Evolutionary conservation across 2,329 filamentous ascomycete genomes (phyloP), one percentile per base, ranked within the genome.

Genomic region (Aureobasidium sp.): DNA sequence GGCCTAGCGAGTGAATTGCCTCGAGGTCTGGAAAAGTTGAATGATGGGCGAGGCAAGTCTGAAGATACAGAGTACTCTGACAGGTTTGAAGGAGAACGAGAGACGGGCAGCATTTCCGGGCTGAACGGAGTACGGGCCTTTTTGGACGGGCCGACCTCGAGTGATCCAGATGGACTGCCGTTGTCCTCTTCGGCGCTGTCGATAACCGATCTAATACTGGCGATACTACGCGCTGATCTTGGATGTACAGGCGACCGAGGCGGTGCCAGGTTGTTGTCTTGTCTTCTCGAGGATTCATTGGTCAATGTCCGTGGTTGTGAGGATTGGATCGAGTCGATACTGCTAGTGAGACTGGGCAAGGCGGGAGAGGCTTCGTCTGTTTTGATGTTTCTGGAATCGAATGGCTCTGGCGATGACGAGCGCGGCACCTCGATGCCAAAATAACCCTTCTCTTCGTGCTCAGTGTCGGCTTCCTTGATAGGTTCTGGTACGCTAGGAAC

Each of bases 11-110:
- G 76, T 64, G 86, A 83, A 70, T 87, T 82, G 73, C 93, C 97
- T 64, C 96, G 77, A 0, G 94, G 94, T 47, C 94, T 84, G 0
- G 94, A 97, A 73, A 97, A 97, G 75, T 99, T 97, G 76, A 95
- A 93, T 0, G 89, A 85, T 0, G 91, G 89, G 17, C 87, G 84
- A 14, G 87, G 85, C 39, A 91, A 75, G 34, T 79, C 75, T 20
- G 70, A 80, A 52, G 77, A 82, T 48, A 82, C 81, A 1, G 91
- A 96, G 56, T 84, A 84, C 65, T 96, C 90, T 1, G 93, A 97
- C 64, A 86, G 87, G 41, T 90, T 82, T 0, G 94, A 97, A 1
- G 91, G 91, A 0, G 92, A 96, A 69, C 91, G 84, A 63, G 86
- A 84, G 68, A 87, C 83, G 31, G 84, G 80, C 17, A 83, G 80